Evolutionary conservation across 345 rosid genomes (phyloP).

Genomic region (Orychophragmus violaceus): DNA sequence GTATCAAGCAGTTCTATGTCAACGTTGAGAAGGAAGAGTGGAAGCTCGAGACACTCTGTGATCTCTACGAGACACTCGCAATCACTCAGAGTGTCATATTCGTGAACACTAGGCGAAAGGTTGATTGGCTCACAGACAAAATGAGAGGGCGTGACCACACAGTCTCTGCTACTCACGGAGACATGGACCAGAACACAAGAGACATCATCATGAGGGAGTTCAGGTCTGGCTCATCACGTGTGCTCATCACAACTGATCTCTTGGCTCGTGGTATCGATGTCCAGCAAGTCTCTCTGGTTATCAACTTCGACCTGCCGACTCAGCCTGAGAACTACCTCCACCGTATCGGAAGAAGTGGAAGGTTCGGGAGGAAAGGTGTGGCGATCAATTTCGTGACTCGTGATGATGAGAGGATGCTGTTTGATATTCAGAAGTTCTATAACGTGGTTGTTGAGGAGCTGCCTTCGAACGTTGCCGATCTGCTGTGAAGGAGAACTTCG

Average conservation of each 20-base stretch:
- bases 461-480: conserved; percentile 53
- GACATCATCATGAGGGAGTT: conserved; percentile 77
- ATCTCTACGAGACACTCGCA: conserved; percentile 67
- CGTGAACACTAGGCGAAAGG: conserved; percentile 69
- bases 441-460: conserved; percentile 57
- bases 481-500: conserved; percentile 32
- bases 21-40: conserved; percentile 71
- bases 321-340: conserved; percentile 76
- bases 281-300: conserved; percentile 68
- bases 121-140: conserved; percentile 76
- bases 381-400: conserved; percentile 55
- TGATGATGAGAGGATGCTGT: conserved; percentile 58
- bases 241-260: conserved; percentile 65
- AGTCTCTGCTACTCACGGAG: conserved; percentile 70
- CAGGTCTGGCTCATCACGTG: conserved; percentile 72
- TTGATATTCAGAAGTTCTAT: conserved; percentile 58
- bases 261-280: conserved; percentile 77
- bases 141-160: conserved; percentile 67
- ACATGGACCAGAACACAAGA: conserved; percentile 73
- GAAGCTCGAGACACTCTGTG: conserved; percentile 76
- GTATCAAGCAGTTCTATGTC: conserved; percentile 70
- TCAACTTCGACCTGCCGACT: conserved; percentile 63
- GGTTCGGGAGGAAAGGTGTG: conserved; percentile 76
- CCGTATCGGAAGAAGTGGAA: conserved; percentile 69
- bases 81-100: conserved; percentile 75